Conservation (phyloP, 768 basidiomycete species). For the Xerocomellus intermedius region DNA sequence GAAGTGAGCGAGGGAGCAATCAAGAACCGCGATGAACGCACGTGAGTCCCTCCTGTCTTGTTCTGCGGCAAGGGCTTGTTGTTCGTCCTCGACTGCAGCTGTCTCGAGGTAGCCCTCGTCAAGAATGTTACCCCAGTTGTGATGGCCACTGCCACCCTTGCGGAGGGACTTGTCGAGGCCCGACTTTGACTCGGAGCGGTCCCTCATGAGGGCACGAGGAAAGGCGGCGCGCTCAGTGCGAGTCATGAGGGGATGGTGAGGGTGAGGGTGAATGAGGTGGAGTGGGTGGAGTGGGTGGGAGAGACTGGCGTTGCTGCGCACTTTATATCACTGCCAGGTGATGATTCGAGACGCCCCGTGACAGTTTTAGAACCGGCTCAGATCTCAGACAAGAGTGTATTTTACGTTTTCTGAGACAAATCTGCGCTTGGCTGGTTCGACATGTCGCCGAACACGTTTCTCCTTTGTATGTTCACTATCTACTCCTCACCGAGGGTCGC, state of each 20-base stretch:
- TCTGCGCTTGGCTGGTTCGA: background rate
- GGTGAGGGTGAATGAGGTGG: background rate
- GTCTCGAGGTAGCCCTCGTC: conserved; percentile 63
- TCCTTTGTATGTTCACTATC: background rate
- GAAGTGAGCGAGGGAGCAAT: conserved; percentile 7
- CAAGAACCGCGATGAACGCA: conserved; percentile 6
- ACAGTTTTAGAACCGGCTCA: background rate
- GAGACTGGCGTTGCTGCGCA: background rate
- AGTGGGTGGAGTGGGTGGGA: background rate
- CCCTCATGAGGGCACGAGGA: conserved; percentile 69
- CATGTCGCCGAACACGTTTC: background rate
- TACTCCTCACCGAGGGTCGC: background rate
- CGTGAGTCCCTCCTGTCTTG: conserved; percentile 19
- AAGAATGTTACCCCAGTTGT: conserved; percentile 81
- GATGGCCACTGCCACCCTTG: conserved; percentile 76
- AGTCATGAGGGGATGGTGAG: conserved; percentile 52
- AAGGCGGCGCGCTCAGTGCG: conserved; percentile 73
- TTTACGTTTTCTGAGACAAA: background rate
- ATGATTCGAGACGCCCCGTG: background rate
- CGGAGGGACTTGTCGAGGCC: conserved; percentile 70
- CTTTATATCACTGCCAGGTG: conserved; percentile 20
- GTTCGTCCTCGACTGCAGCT: conserved; percentile 58
- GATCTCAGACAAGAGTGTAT: background rate
- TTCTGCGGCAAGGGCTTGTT: conserved; percentile 41
- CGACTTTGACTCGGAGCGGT: conserved; percentile 76